A percentile compares a stretch with the other conserved stretches of the same genome.
These are phyloP conservation scores for Fusarium tricinctum DNA, from an alignment of 2,329 filamentous ascomycete genomes.

Conservation along the genomic window DNA sequence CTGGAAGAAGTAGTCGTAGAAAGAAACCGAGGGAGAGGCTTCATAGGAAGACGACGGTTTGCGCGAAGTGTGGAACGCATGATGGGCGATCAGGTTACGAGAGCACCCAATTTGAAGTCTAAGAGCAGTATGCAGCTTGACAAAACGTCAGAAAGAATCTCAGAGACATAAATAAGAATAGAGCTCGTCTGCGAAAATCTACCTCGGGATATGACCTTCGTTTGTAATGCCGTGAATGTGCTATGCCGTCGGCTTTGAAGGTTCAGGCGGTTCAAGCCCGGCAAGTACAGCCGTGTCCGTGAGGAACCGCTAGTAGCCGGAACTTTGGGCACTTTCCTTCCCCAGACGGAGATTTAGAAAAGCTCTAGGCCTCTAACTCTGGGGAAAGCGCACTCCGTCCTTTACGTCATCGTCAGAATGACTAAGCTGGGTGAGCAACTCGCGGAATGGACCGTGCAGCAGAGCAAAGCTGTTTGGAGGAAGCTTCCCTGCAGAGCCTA, in stretches of 20 bases:
- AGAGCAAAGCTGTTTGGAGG: slow-evolving; percentile 23
- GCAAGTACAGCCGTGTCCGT: slow-evolving; percentile 48
- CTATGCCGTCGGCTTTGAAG: slow-evolving; percentile 48
- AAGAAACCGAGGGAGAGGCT: slow-evolving; percentile 58
- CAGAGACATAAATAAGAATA: slow-evolving; percentile 29
- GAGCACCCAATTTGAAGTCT: slow-evolving; percentile 33
- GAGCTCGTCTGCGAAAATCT: slow-evolving; percentile 10
- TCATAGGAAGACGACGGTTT: slow-evolving; percentile 64
- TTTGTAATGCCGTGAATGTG: slow-evolving; percentile 47
- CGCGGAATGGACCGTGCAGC: slow-evolving; percentile 34
- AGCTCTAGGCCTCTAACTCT: slow-evolving; percentile 11
- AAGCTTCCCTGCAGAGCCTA: slow-evolving; percentile 28
- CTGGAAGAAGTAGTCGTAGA: slow-evolving; percentile 55
- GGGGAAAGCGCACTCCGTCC: slow-evolving; percentile 22
- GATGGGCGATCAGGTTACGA: slow-evolving; percentile 38
- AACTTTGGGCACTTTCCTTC: slow-evolving; percentile 39
- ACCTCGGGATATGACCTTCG: slow-evolving; percentile 30
- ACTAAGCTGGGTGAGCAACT: slow-evolving; percentile 38
- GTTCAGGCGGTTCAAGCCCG: slow-evolving; percentile 30
- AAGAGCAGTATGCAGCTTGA: slow-evolving; percentile 25
- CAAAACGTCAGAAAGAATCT: slow-evolving; percentile 18
- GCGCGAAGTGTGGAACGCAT: slow-evolving; percentile 70
- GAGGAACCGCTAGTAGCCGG: slow-evolving; percentile 55
- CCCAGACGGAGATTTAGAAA: slow-evolving; percentile 40
- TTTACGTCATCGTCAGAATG: slow-evolving; percentile 48